Percentiles rank a stretch among this genome's conserved stretches.
Evolutionary conservation across 192 early-diverging fungal genomes (phyloP).

Genomic region (Coemansia sp.): DNA sequence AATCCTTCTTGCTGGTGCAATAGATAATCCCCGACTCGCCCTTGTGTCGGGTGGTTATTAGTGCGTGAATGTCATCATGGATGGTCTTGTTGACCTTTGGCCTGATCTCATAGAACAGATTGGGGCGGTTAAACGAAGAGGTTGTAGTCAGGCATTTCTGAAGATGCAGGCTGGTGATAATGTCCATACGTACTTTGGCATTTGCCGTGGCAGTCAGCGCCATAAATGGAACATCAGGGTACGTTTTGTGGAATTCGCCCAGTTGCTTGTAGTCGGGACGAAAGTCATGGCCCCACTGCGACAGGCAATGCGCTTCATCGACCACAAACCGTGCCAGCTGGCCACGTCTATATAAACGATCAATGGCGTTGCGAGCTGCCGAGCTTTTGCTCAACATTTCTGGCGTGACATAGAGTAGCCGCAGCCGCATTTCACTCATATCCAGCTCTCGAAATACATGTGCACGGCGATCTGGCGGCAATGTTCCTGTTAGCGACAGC

Average conservation of each 20-base stretch:
- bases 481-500: conserved; percentile 62
- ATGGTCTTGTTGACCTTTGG: conserved; percentile 61
- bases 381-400: conserved; percentile 72
- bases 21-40: conserved; percentile 92
- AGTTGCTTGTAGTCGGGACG: conserved; percentile 86
- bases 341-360: conserved; percentile 58
- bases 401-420: conserved; percentile 87
- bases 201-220: conserved; percentile 96
- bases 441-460: conserved; percentile 62
- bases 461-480: conserved; percentile 51
- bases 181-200: conserved; percentile 79
- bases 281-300: conserved; percentile 98
- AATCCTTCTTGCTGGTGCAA: conserved; percentile 71
- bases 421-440: conserved; percentile 46
- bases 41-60: conserved; percentile 62
- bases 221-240: conserved; percentile 81
- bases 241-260: conserved; percentile 62
- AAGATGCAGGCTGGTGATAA: conserved; percentile 72
- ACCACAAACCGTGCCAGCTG: conserved; percentile 85
- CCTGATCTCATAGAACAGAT: conserved; percentile 74
- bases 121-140: conserved; percentile 86
- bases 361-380: conserved; percentile 58
- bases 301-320: conserved; percentile 96
- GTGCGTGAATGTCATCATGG: conserved; percentile 64
- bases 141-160: conserved; percentile 65